phyloP scores from a whole-genome alignment of 208 protist species.

The Borovskyia barvae region DNA sequence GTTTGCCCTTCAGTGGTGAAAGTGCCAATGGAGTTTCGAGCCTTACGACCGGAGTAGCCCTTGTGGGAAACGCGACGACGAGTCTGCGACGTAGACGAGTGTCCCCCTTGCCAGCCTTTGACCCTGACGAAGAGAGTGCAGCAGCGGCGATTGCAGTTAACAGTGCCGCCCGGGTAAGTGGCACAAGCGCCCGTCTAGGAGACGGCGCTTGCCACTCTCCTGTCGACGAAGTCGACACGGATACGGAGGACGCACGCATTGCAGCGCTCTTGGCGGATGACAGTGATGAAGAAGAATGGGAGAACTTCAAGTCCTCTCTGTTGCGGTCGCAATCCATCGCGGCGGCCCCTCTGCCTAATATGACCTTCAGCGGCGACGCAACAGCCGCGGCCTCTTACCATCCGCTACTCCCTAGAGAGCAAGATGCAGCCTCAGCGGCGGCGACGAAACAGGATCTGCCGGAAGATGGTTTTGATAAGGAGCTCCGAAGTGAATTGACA shows the following conservation, averaged over 20 bases:
- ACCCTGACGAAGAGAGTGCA: background rate
- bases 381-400: background rate
- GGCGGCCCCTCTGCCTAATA: background rate
- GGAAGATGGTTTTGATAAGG: constrained; percentile 23
- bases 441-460: background rate
- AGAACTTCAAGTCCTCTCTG: constrained; percentile 40
- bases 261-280: constrained; percentile 24
- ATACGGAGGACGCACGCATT: constrained; percentile 16
- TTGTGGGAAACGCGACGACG: constrained; percentile 45
- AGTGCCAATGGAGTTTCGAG: constrained; percentile 13
- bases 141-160: background rate
- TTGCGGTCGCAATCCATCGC: background rate
- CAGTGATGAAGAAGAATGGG: constrained; percentile 65
- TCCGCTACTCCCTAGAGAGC: no score
- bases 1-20: background rate
- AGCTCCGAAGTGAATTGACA: constrained; percentile 26
- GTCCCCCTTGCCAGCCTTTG: background rate
- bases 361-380: background rate
- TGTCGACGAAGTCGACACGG: background rate
- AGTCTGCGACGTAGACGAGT: constrained; percentile 35
- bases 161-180: background rate
- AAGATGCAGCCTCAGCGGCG: no score
- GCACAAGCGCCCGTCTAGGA: background rate
- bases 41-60: constrained; percentile 42
- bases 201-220: background rate